A percentile compares a stretch with the other conserved stretches of the same genome.
These are phyloP conservation scores for Anisodus acutangulus DNA, from an alignment of 257 asterid species.

Conservation along the genomic window DNA sequence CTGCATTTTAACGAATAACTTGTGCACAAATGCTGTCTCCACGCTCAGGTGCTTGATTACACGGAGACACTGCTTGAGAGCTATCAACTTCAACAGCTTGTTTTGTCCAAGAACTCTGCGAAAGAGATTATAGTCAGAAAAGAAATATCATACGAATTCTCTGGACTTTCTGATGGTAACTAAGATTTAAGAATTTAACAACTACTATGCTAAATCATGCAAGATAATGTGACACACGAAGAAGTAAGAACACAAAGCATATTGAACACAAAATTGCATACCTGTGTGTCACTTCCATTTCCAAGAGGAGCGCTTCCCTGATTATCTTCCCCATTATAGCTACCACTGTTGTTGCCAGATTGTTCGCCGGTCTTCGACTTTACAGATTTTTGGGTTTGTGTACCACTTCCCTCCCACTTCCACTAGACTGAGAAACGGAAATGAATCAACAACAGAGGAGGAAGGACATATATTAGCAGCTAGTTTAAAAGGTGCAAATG, in stretches of 20 bases:
- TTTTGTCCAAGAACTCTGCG: slow-evolving; percentile 83
- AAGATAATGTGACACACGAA: neutral
- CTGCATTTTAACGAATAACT: slow-evolving; percentile 60
- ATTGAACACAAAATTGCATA: neutral
- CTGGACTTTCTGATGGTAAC: neutral
- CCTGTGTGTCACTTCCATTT: slow-evolving; percentile 81
- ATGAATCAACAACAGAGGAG: slow-evolving; percentile 4
- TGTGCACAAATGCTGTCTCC: slow-evolving; percentile 64
- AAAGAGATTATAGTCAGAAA: slow-evolving; percentile 16
- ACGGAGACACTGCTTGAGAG: slow-evolving; percentile 58
- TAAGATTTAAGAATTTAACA: neutral
- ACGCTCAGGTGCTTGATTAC: slow-evolving; percentile 55
- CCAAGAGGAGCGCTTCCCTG: slow-evolving; percentile 54
- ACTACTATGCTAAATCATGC: neutral
- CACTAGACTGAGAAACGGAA: slow-evolving; percentile 71
- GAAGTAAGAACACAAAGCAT: neutral
- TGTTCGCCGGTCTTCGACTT: slow-evolving; percentile 57
- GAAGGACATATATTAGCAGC: neutral
- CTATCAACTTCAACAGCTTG: slow-evolving; percentile 67
- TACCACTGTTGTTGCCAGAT: slow-evolving; percentile 48
- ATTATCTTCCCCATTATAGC: slow-evolving; percentile 59
- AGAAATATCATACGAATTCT: neutral
- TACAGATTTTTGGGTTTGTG: slow-evolving; percentile 67
- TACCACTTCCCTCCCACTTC: slow-evolving; percentile 88
- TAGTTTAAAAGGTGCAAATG: neutral